phyloP scores from a whole-genome alignment of 1,284 basidiomycete genomes.

The Flammula alnicola region DNA sequence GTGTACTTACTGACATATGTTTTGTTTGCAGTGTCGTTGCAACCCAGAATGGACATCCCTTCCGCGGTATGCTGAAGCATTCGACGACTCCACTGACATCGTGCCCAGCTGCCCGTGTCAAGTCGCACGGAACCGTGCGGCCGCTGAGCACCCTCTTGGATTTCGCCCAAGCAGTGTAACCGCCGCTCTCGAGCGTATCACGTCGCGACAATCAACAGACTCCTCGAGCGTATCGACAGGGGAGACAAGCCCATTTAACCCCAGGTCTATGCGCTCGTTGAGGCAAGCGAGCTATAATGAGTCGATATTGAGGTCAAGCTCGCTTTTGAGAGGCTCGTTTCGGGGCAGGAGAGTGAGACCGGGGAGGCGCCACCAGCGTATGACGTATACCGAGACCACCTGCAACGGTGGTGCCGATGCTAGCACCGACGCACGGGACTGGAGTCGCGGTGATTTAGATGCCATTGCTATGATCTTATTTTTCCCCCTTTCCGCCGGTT shows the following conservation, averaged over 20 bases:
- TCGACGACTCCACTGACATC: conserved; percentile 38
- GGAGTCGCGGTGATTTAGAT: conserved; percentile 8
- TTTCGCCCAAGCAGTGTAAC: conserved; percentile 17
- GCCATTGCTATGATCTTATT: background rate
- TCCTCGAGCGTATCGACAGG: conserved; percentile 42
- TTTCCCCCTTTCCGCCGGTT: no score
- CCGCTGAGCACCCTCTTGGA: conserved; percentile 6
- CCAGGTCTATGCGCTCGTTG: conserved; percentile 33
- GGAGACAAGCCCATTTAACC: conserved; percentile 36
- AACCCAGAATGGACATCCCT: conserved; percentile 79
- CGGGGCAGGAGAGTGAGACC: conserved; percentile 49
- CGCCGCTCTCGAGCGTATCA: conserved; percentile 31
- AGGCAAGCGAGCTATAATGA: conserved; percentile 35
- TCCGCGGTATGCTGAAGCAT: conserved; percentile 64
- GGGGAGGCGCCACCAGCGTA: conserved; percentile 54
- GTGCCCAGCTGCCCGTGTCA: conserved; percentile 51
- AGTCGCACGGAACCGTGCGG: conserved; percentile 16
- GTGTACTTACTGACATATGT: conserved; percentile 4
- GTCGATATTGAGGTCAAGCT: conserved; percentile 38
- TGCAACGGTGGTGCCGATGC: background rate
- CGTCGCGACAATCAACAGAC: conserved; percentile 38
- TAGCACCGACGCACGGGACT: background rate
- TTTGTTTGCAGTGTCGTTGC: conserved; percentile 62
- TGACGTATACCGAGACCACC: conserved; percentile 9
- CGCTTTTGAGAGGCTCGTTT: conserved; percentile 53